A percentile compares a stretch with the other conserved stretches of the same genome.
These are phyloP conservation scores for Solanum chiquidenum DNA, from an alignment of 257 asterid genomes.

Conservation along the genomic window DNA sequence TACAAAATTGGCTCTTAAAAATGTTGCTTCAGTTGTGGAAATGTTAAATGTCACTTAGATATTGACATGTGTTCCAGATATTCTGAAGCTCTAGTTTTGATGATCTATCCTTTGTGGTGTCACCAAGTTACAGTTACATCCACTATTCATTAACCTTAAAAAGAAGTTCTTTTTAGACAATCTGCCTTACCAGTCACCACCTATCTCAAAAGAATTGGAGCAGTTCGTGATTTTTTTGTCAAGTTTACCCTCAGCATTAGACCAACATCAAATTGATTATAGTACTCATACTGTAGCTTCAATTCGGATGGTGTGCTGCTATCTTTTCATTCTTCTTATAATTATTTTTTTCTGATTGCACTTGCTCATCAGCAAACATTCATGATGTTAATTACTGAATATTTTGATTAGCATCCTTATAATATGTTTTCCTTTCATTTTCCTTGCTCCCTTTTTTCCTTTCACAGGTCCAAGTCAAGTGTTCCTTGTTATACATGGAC, in stretches of 20 bases:
- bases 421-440: background rate
- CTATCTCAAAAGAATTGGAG: background rate
- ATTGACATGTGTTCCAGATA: background rate
- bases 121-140: background rate
- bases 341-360: background rate
- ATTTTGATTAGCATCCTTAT: background rate
- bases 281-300: background rate
- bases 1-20: background rate
- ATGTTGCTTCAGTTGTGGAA: background rate
- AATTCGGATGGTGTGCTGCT: background rate
- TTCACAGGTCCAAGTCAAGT: conserved; percentile 77
- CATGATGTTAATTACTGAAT: background rate
- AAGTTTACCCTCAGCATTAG: background rate
- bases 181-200: background rate
- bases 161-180: background rate
- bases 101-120: background rate
- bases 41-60: background rate
- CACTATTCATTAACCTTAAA: background rate
- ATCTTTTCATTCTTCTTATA: background rate
- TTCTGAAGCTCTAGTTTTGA: background rate
- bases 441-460: background rate
- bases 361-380: background rate
- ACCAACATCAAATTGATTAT: background rate
- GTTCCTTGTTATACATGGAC: conserved; percentile 79
- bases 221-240: background rate